These are phyloP conservation scores for Phytophthora ohioensis DNA, from an alignment of 352 stramenopile genomes.

Conservation along the genomic window DNA sequence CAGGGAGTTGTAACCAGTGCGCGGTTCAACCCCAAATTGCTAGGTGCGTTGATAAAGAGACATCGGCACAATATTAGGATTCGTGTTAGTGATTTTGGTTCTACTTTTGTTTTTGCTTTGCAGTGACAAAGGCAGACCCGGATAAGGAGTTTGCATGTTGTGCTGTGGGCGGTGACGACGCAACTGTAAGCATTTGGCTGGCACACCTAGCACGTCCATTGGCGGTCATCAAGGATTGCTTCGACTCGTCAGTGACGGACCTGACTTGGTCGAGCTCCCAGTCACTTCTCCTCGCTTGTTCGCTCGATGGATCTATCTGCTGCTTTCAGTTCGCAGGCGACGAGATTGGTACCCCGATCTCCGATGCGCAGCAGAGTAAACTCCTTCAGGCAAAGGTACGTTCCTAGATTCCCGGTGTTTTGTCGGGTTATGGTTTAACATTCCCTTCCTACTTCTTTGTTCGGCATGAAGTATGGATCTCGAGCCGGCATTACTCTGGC, in stretches of 20 bases:
- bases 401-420: not conserved
- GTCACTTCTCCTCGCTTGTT: constrained; percentile 76
- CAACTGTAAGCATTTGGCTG: constrained; percentile 88
- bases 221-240: constrained; percentile 85
- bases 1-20: constrained; percentile 79
- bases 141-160: constrained; percentile 90
- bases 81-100: not conserved
- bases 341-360: constrained; percentile 79
- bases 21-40: constrained; percentile 86
- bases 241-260: constrained; percentile 86
- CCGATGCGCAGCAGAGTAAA: constrained; percentile 79
- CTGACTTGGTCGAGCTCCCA: constrained; percentile 70
- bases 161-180: constrained; percentile 83
- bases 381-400: constrained; percentile 79
- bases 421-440: constrained; percentile 2
- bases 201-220: constrained; percentile 80
- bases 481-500: constrained; percentile 82
- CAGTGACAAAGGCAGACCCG: constrained; percentile 58
- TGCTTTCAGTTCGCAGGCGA: constrained; percentile 78
- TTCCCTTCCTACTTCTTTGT: not conserved
- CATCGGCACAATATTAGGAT: too few species aligned
- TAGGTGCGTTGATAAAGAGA: constrained; percentile 43
- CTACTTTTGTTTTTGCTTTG: not conserved
- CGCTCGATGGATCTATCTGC: constrained; percentile 85
- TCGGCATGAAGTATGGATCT: constrained; percentile 72